Evolutionary conservation across 2,329 filamentous ascomycete species (phyloP).

Genomic region (Aspergillus luchuensis): DNA sequence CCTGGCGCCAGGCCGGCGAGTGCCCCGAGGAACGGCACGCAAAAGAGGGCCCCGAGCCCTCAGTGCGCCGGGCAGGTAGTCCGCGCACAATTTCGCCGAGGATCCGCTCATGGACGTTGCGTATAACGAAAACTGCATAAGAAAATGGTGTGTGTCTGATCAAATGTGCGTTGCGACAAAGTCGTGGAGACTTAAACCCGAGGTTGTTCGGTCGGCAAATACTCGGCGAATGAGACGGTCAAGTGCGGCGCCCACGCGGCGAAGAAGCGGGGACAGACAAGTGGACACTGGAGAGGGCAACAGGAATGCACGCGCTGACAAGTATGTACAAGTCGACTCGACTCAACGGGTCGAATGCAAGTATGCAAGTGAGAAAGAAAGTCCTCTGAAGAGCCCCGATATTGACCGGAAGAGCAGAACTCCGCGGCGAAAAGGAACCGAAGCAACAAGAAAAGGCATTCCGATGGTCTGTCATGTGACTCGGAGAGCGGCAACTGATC

Average conservation of each 20-base stretch:
- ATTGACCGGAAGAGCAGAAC: background rate
- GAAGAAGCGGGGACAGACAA: background rate
- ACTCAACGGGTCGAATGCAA: background rate
- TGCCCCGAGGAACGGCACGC: slow-evolving; percentile 23
- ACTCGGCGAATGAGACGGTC: slow-evolving; percentile 14
- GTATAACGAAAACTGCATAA: background rate
- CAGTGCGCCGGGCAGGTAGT: slow-evolving; percentile 31
- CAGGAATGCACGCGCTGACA: background rate
- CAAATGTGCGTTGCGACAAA: slow-evolving; percentile 4
- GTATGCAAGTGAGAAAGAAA: background rate
- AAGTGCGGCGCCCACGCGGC: slow-evolving; percentile 15
- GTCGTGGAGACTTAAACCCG: background rate
- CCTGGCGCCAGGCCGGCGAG: slow-evolving; percentile 18
- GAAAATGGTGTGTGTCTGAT: background rate
- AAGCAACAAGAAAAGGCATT: slow-evolving; percentile 4
- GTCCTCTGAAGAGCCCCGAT: background rate
- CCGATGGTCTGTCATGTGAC: slow-evolving; percentile 29
- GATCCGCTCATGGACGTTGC: slow-evolving; percentile 31
- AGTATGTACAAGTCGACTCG: slow-evolving; percentile 1
- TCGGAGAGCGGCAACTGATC: slow-evolving; percentile 14
- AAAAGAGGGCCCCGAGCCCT: slow-evolving; percentile 23
- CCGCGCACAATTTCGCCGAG: slow-evolving; percentile 34
- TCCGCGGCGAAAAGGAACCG: slow-evolving; percentile 25
- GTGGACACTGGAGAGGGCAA: too few species aligned
- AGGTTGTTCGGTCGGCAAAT: slow-evolving; percentile 16